Evolutionary conservation across 1,284 basidiomycete species (phyloP), one percentile per base, ranked within the genome.

Genomic region (Ceratobasidium sp.): DNA sequence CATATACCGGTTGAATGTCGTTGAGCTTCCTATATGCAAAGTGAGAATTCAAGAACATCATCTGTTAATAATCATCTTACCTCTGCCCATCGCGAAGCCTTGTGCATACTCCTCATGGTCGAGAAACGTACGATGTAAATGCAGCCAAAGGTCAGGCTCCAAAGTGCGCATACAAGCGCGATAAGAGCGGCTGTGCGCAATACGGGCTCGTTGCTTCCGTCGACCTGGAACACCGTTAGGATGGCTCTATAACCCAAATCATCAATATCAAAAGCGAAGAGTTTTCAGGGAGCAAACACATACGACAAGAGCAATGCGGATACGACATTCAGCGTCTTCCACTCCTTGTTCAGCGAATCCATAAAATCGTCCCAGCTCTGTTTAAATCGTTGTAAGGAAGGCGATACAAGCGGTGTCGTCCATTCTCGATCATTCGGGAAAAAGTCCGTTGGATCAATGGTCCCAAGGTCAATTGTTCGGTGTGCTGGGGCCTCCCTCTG

Each of bases 81-180:
- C 82, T 92, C 89, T 8, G 91, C 90, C 89, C 90, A 93, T 70
- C 85, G 83, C 1, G 88, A 87, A 12, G 91, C 92, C 72, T 88
- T 86, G 77, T 87, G 84, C 90, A 92, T 92, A 74, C 83, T 89
- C 57, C 87, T 84, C 91, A 93, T 92, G 1, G 87, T 88, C n/a
- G 87, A 86, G 76, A 93, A 92, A 52, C 89, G 83, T n/a, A 93
- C 83, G 53, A 91, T 92, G 79, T 89, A 93, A 67, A 91, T 85
- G 76, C 91, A 91, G 0, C 92, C 92, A 79, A 88, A 93, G 1
- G 85, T 86, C 43, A 93, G 80, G 75, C 89, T 91, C 87, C 91
- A 90, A 74, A 92, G 77, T 0, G 89, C 88, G 70, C 86, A 90
- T 0, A 89, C 83, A 32, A 93, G 80, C 0, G 90, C 91, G 32